Evolutionary conservation across 2,329 filamentous ascomycete species (phyloP), one percentile per base, ranked within the genome.

Genomic region (Penicillium sp.): DNA sequence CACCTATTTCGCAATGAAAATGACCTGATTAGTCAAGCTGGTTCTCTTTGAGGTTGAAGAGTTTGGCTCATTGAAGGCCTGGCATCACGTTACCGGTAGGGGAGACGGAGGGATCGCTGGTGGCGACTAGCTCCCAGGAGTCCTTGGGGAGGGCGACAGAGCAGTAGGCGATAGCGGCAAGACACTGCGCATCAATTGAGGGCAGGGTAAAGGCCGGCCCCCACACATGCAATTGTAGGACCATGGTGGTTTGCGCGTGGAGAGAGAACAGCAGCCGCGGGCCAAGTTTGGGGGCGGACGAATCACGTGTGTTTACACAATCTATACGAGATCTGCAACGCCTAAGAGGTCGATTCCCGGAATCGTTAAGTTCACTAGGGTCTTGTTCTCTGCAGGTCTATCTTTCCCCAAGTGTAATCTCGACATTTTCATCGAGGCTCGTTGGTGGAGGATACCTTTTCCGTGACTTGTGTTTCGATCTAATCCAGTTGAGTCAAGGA

Each of bases 171-270:
- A 96, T 85, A 41, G 87, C 81, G 26, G 92, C 92, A 55, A 95
- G 83, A 69, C 92, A 97, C 77, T 95, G 89, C 42, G 93, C 80
- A 66, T 97, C 92, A 65, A 97, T 88, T 41, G 94, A 97, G 13
- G 93, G 87, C 42, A 96, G 83, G 38, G 85, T 86, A 71, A 96
- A 95, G 38, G 89, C 92, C 49, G 90, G 86, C 45, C 92, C 92
- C 87, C 92, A 95, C 66, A 96, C 82, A 74, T 96, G 88, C 54
- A 99, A 83, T 74, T 93, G 84, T 45, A 90, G 75, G 58, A 84
- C 78, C 78, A 81, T 82, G 51, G 53, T 61, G 51, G 54, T 54
- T 63, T 66, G 56, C 54, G 50, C 52, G 39, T 60, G 50, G 28
- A 56, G 45, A 44, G 46, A 47, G 34, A 51, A 47, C 33, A 39